Conservation (phyloP, 2,329 filamentous ascomycete genomes). For the Aspergillus pseudotamarii region DNA sequence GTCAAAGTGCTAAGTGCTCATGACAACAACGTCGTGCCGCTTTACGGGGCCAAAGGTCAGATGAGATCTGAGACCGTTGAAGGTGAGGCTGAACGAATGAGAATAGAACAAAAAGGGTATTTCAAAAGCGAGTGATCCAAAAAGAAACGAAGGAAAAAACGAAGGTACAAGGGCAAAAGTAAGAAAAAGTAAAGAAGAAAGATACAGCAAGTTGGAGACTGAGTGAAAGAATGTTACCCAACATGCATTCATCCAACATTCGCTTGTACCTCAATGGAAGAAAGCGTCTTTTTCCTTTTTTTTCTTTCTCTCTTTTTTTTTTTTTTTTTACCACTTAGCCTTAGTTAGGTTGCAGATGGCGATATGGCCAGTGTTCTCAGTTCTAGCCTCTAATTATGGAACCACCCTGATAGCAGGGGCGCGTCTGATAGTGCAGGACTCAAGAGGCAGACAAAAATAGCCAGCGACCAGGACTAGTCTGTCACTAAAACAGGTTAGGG, state of each 20-base stretch:
- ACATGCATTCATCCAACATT: constrained; percentile 3
- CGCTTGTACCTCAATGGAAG: neutral
- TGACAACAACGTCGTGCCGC: constrained; percentile 4
- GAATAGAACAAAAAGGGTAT: neutral
- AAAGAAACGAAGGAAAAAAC: neutral
- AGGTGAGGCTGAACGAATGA: neutral
- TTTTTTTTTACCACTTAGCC: neutral
- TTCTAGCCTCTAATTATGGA: constrained; percentile 3
- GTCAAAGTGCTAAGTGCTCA: constrained; percentile 5
- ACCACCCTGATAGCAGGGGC: constrained; percentile 1
- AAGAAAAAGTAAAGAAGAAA: neutral
- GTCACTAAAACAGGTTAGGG: constrained; percentile 8
- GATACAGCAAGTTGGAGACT: neutral
- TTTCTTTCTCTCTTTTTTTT: no score
- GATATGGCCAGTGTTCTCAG: constrained; percentile 4
- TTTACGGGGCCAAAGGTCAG: constrained; percentile 1
- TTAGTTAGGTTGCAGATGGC: constrained; percentile 4
- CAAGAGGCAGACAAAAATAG: constrained; percentile 23
- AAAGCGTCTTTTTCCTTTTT: constrained; percentile 4
- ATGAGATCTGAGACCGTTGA: neutral
- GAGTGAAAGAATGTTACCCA: constrained; percentile 6
- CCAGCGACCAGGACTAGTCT: constrained; percentile 1
- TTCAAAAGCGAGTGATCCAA: neutral
- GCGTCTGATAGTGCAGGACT: constrained; percentile 4
- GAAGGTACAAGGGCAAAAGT: neutral